Percentiles rank a stretch among this genome's conserved stretches.
Evolutionary conservation across 2,329 filamentous ascomycete species (phyloP).

Genomic region (Calonectria fujianensis): DNA sequence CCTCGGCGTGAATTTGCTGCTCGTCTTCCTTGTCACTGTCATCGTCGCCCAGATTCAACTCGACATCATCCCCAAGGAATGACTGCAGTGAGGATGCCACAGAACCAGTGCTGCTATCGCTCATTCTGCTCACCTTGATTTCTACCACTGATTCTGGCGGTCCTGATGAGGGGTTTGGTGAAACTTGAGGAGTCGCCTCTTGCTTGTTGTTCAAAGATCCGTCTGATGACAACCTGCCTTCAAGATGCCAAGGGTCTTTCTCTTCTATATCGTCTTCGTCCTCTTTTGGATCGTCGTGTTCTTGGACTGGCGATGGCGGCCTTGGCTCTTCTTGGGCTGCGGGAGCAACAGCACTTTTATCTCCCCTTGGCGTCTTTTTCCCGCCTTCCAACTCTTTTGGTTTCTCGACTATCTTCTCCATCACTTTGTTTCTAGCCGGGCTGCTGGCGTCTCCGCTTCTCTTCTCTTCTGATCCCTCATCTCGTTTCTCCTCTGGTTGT

Average conservation of each 20-base stretch:
- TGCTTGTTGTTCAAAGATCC: not conserved
- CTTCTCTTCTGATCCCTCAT: not conserved
- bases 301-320: not conserved
- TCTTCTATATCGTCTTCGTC: constrained; percentile 7
- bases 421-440: not conserved
- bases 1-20: constrained; percentile 8
- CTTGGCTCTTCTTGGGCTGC: not conserved
- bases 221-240: constrained; percentile 17
- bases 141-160: not conserved
- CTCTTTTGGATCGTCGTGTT: not conserved
- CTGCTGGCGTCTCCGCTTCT: not conserved
- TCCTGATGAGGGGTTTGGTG: not conserved
- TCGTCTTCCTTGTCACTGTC: constrained; percentile 20
- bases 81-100: constrained; percentile 29
- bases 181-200: not conserved
- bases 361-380: not conserved
- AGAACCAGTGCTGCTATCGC: constrained; percentile 31
- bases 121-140: constrained; percentile 32
- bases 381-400: not conserved
- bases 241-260: constrained; percentile 38
- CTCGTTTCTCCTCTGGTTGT: not conserved
- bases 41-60: constrained; percentile 16
- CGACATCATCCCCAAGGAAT: constrained; percentile 31
- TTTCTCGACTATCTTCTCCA: not conserved
- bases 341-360: not conserved